Evolutionary conservation across 768 basidiomycete species (phyloP), one percentile per base, ranked within the genome.

Genomic region (Stropharia rugosoannulata): DNA sequence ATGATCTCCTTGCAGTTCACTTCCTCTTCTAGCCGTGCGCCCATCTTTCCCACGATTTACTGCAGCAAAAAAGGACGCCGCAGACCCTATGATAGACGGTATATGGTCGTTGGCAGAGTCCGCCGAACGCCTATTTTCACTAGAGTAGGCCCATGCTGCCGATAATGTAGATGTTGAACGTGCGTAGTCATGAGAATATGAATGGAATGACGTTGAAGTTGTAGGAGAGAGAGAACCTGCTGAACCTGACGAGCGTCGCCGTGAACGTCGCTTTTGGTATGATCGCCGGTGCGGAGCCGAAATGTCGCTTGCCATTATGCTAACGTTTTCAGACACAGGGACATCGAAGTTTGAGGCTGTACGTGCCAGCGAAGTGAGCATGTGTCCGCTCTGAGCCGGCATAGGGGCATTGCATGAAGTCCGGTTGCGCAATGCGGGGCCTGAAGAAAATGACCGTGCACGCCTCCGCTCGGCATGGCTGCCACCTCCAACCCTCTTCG

Each of bases 41-140:
- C 51, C 51, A 19, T 52, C 39, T 18, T 16, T 43, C 13, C 51
- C 51, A 5, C 42, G 41, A 7, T 52, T 43, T 36, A 54, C 11
- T 11, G 53, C 45, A 15, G 35, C 53, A 22, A 54, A 48, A 27
- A 54, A 54, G 15, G 38, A 47, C 15, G 35, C 11, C 5, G 53
- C 46, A 2, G 53, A 54, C 10, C 53, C 46, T 19, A 46, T 48
- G 44, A 54, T 47, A 3, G 44, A 54, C 10, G 44, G 10, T 7
- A 9, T 22, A 5, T 16, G 42, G 11, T n/a, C 16, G n/a, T 46
- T 27, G 2, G 36, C 19, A 25, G 27, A 19, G 6, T 29, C 36
- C 41, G 25, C 51, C 13, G 16, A 25, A 13, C 13, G 10, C 15
- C n/a, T 38, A 16, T 40, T 51, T 16, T 52, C 51, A 2, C 12